Conservation (phyloP, 495 filamentous ascomycete species). For the Penicillium antarcticum region DNA sequence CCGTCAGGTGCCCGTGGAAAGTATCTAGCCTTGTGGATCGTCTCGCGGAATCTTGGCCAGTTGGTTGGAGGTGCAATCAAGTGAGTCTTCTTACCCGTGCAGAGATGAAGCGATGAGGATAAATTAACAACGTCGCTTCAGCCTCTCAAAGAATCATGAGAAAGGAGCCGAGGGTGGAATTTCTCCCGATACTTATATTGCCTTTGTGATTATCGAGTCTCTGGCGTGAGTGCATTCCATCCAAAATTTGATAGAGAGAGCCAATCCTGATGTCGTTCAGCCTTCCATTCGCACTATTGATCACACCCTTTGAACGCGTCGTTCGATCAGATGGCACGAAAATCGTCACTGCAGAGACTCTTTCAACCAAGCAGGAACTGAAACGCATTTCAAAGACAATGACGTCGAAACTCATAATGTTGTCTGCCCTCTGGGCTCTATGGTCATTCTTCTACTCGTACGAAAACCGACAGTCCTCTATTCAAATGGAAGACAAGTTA, state of each 20-base stretch:
- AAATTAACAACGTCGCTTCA: neutral
- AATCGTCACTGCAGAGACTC: conserved; percentile 25
- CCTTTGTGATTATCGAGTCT: conserved; percentile 30
- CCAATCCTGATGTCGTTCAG: neutral
- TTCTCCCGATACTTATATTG: conserved; percentile 27
- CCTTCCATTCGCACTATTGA: conserved; percentile 26
- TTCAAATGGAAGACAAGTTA: neutral
- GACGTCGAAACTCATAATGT: conserved; percentile 24
- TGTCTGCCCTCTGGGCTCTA: conserved; percentile 25
- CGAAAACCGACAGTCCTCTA: neutral
- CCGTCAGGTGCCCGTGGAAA: conserved; percentile 30
- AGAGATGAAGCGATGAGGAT: neutral
- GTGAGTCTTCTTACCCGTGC: conserved; percentile 4
- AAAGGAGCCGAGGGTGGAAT: conserved; percentile 21
- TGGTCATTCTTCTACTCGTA: conserved; percentile 35
- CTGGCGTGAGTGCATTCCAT: conserved; percentile 21
- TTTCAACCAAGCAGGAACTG: conserved; percentile 25
- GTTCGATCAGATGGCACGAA: conserved; percentile 26
- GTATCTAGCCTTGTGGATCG: conserved; percentile 31
- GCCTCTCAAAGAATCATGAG: conserved; percentile 23
- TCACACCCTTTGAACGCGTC: conserved; percentile 25
- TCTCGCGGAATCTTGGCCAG: conserved; percentile 28
- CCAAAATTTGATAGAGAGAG: neutral
- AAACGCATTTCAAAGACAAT: conserved; percentile 26
- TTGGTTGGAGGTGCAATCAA: conserved; percentile 31